Evolutionary conservation across 75 land plant genomes (phyloP), one percentile per base, ranked within the genome.

Genomic region (Isoetes taiwanensis): DNA sequence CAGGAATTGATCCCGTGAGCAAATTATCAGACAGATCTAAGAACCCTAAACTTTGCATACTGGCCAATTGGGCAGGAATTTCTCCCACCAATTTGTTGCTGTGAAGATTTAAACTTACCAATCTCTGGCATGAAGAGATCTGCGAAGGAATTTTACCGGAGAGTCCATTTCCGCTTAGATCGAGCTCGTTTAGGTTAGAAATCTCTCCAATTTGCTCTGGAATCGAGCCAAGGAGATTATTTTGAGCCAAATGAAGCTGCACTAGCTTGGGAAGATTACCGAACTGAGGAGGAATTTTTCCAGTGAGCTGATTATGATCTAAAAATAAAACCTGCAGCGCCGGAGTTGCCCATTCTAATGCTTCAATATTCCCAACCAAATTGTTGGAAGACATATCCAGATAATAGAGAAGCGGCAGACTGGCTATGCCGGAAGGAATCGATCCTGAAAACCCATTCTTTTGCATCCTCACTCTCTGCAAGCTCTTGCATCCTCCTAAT

Each of bases 221-320:
- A n/a, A n/a, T n/a, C n/a, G n/a, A n/a, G n/a, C n/a, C n/a, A 5
- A 46, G 16, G 50, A 5, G 50, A 46, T 46, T 46, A 23, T 46
- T 46, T 0, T 32, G 34, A 17, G 30, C 30, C 21, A 58, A 8
- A 60, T 39, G 31, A n/a, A 64, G 41, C 64, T 4, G 23, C 64
- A 33, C 34, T 29, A 64, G 57, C 29, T 1, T 30, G 30, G 55
- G 55, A 24, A 52, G 33, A 24, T 19, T n/a, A 24, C 61, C 38
- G 0, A 59, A 55, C 25, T 64, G 41, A 9, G 69, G 67, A 14
- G 71, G 66, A 14, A 90, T 52, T 16, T 31, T 2, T 2, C 96
- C 96, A 27, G 75, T 52, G 29, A 90, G 46, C 30, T 60, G 70
- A 42, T 90, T 90, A 39, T 60, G 32, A 10, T 41, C 32, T 29